Evolutionary conservation across 2,329 filamentous ascomycete genomes (phyloP).

Genomic region (Neofusicoccum laricinum): DNA sequence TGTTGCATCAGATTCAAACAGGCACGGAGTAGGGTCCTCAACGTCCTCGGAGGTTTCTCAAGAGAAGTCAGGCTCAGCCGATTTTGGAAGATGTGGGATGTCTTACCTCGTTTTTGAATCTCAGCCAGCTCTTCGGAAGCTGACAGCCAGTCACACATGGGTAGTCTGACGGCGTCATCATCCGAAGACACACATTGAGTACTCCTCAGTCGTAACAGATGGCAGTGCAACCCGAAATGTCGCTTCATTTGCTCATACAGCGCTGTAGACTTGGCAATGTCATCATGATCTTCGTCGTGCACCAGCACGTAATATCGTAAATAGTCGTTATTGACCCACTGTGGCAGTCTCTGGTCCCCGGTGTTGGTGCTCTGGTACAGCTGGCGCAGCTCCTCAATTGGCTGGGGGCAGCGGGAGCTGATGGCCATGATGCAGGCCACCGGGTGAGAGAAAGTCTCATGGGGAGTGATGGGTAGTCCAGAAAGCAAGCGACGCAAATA

Average conservation of each 20-base stretch:
- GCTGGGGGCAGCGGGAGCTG: conserved; percentile 78
- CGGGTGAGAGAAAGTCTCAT: conserved; percentile 93
- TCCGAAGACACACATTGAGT: conserved; percentile 84
- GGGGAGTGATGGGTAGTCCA: conserved; percentile 70
- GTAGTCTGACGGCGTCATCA: conserved; percentile 81
- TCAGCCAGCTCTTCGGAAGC: conserved; percentile 79
- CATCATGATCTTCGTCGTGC: conserved; percentile 92
- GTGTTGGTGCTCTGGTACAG: conserved; percentile 83
- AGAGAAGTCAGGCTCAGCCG: neutral
- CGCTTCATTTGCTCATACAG: conserved; percentile 99
- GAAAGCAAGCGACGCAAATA: conserved; percentile 84
- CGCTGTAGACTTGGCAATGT: conserved; percentile 83
- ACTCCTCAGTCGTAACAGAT: conserved; percentile 81
- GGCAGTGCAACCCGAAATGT: conserved; percentile 94
- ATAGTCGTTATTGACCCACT: conserved; percentile 89
- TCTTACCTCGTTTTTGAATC: conserved; percentile 61
- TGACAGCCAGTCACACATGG: conserved; percentile 84
- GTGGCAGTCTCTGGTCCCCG: conserved; percentile 69
- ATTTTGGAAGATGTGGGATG: neutral
- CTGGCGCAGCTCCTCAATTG: conserved; percentile 81
- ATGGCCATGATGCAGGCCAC: conserved; percentile 94
- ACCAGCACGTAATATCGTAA: conserved; percentile 94
- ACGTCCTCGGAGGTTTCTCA: conserved; percentile 66
- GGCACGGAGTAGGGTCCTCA: conserved; percentile 69
- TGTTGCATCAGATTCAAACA: conserved; percentile 89